phyloP scores from a whole-genome alignment of 371 early-diverging fungal species.

The Phascolomyces articulosus region DNA sequence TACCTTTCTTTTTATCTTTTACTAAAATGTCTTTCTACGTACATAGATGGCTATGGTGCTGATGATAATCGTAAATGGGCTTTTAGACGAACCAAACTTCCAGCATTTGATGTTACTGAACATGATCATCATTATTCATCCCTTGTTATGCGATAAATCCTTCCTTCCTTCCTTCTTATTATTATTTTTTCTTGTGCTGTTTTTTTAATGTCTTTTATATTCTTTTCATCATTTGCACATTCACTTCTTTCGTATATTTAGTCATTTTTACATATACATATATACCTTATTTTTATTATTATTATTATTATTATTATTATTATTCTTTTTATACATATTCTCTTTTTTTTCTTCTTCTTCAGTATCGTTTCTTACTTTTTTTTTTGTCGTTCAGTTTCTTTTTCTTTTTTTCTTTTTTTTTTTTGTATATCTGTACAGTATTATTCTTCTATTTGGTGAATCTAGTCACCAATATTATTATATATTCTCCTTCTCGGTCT shows the following conservation, averaged over 20 bases:
- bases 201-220: not conserved
- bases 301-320: not conserved
- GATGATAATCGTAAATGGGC: conserved; percentile 22
- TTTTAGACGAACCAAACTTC: conserved; percentile 25
- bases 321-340: conserved; percentile 1
- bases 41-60: conserved; percentile 14
- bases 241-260: too few species aligned
- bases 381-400: conserved; percentile 4
- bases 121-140: conserved; percentile 13
- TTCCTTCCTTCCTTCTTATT: not conserved
- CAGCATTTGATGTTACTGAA: conserved; percentile 21
- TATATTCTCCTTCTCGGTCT: not conserved
- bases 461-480: not conserved
- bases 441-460: conserved; percentile 1
- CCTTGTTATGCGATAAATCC: conserved; percentile 10
- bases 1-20: too few species aligned
- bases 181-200: not conserved
- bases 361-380: conserved; percentile 10
- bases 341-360: not conserved
- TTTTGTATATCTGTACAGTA: conserved; percentile 9
- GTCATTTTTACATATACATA: not conserved
- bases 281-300: not conserved
- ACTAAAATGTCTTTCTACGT: too few species aligned
- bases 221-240: too few species aligned
- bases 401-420: too few species aligned